Evolutionary conservation across 139 green algal genomes (phyloP).

Genomic region (Chlamydomonas sp.): DNA sequence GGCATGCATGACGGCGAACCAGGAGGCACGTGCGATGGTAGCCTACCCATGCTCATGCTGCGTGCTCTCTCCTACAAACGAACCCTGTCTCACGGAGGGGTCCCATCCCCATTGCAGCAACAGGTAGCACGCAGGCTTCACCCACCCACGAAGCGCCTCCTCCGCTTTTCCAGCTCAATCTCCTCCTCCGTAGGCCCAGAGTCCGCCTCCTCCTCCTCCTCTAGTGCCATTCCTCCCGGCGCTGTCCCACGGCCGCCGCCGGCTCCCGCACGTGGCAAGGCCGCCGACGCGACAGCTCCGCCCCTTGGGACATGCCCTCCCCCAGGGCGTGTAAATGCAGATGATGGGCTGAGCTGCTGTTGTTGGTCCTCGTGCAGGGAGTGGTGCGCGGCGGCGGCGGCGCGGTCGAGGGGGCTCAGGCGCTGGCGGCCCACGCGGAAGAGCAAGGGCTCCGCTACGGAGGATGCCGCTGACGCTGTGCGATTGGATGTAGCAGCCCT

Average conservation of each 20-base stretch:
- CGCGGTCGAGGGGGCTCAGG: slow-evolving; percentile 9
- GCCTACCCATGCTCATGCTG: no score
- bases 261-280: not conserved
- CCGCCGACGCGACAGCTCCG: no score
- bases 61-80: no score
- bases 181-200: not conserved
- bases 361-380: not conserved
- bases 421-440: not conserved
- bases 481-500: not conserved
- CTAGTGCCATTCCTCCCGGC: no score
- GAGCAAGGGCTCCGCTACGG: not conserved
- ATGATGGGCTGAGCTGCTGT: no score
- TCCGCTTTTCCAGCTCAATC: not conserved
- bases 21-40: no score
- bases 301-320: not conserved
- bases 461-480: not conserved
- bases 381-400: slow-evolving; percentile 10
- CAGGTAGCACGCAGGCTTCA: not conserved
- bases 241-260: no score
- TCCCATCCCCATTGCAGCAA: no score
- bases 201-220: not conserved
- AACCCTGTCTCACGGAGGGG: no score
- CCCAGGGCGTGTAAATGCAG: no score
- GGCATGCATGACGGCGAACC: no score
- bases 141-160: slow-evolving; percentile 27